Conservation (phyloP, 2,329 filamentous ascomycete species). For the Penicillium sp. region DNA sequence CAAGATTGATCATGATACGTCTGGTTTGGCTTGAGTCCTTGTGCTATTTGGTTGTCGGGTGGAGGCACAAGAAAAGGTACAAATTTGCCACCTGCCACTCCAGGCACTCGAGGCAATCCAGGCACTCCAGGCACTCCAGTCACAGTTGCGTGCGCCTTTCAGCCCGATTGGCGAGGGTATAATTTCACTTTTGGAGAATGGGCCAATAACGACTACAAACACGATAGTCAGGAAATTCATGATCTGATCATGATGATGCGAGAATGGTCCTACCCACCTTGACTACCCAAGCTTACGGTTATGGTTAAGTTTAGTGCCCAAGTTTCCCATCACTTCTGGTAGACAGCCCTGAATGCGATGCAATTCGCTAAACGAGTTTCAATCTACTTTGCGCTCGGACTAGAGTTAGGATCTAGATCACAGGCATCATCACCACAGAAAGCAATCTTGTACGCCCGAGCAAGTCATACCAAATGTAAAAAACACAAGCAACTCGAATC, state of each 20-base stretch:
- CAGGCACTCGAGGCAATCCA: not conserved
- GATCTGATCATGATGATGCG: not conserved
- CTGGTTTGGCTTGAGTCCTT: not conserved
- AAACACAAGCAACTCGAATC: not conserved
- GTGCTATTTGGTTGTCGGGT: not conserved
- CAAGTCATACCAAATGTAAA: not conserved
- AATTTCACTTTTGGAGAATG: not conserved
- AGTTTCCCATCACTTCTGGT: not conserved
- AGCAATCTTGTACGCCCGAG: not conserved
- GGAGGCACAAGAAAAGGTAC: not conserved
- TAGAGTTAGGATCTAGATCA: not conserved
- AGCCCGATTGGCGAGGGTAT: not conserved
- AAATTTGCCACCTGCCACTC: not conserved
- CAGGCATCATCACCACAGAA: not conserved
- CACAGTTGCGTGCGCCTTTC: not conserved
- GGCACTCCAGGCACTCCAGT: not conserved
- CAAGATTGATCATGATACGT: not conserved
- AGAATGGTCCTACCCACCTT: not conserved
- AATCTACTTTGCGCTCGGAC: not conserved
- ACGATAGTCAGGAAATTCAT: not conserved
- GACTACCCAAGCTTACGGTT: not conserved
- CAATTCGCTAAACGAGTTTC: not conserved
- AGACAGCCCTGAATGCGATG: not conserved
- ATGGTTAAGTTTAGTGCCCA: constrained; percentile 2
- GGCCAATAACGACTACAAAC: not conserved